Conservation (phyloP, 257 asterid species). For the Euphrasia confusa region DNA sequence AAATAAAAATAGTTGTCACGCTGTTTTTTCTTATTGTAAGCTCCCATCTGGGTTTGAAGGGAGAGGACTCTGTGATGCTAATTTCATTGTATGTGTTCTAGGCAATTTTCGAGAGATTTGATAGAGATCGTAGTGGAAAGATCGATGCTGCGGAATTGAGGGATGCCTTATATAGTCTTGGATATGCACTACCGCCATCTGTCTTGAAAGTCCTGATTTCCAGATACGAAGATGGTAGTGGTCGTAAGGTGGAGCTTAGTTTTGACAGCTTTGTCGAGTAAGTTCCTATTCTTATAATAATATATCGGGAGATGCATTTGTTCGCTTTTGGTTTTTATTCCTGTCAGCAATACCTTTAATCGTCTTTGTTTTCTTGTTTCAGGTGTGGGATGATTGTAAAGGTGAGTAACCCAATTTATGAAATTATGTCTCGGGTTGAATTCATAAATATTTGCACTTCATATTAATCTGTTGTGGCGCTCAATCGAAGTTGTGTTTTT, state of each 20-base stretch:
- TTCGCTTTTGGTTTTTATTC: constrained; percentile 5
- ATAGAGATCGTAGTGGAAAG: constrained; percentile 75
- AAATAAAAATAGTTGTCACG: too few species aligned
- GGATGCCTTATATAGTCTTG: constrained; percentile 71
- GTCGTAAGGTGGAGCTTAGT: constrained; percentile 51
- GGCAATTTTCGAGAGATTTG: constrained; percentile 75
- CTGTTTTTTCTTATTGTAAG: too few species aligned
- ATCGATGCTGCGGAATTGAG: constrained; percentile 73
- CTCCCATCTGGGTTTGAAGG: too few species aligned
- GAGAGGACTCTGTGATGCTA: too few species aligned
- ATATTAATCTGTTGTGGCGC: neutral
- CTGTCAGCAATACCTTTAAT: constrained; percentile 11
- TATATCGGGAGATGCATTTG: neutral
- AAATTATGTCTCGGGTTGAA: neutral
- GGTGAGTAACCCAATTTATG: constrained; percentile 36
- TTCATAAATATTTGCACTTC: constrained; percentile 1
- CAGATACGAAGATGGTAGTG: constrained; percentile 65
- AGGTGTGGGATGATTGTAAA: constrained; percentile 91
- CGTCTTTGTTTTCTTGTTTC: constrained; percentile 23
- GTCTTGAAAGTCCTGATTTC: constrained; percentile 71
- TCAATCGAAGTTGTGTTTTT: neutral
- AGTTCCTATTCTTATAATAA: constrained; percentile 26
- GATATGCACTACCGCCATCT: constrained; percentile 69
- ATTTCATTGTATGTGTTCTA: constrained; percentile 19
- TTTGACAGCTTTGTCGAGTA: constrained; percentile 85